Percentiles rank a stretch among this genome's conserved stretches.
Evolutionary conservation across 176 grass and related monocot genomes (phyloP).

Genomic region (Eleusine indica): DNA sequence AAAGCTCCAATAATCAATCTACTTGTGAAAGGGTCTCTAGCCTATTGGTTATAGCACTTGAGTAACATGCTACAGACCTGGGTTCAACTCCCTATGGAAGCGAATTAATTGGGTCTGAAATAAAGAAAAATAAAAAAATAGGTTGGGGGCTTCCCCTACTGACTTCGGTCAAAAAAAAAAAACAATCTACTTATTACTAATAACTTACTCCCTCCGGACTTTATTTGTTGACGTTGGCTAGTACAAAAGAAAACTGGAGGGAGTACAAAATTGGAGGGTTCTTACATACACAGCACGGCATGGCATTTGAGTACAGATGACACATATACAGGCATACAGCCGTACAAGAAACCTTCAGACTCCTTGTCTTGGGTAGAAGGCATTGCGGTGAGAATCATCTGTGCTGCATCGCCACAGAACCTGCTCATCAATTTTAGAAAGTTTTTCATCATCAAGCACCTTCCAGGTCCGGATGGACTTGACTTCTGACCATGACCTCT

Average conservation of each 20-base stretch:
- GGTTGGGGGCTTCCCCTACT: too few species aligned
- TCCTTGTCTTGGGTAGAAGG: not conserved
- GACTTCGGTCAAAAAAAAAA: too few species aligned
- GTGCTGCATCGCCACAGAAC: constrained; percentile 57
- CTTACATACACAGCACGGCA: constrained; percentile 19
- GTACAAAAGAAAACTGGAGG: too few species aligned
- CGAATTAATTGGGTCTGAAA: too few species aligned
- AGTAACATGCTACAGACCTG: too few species aligned
- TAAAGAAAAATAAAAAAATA: too few species aligned
- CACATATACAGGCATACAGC: constrained; percentile 13
- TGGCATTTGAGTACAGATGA: not conserved
- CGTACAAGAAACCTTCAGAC: not conserved
- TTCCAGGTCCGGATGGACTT: constrained; percentile 79
- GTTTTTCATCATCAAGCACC: constrained; percentile 64
- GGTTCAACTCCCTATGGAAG: too few species aligned
- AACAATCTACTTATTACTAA: not conserved
- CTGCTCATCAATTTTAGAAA: constrained; percentile 81
- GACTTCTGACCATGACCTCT: constrained; percentile 59
- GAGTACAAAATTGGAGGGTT: constrained; percentile 1
- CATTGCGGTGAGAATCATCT: constrained; percentile 9
- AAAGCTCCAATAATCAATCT: constrained; percentile 17
- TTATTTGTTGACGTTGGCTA: too few species aligned
- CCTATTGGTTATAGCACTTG: too few species aligned
- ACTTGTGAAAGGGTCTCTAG: too few species aligned
- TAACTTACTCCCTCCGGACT: too few species aligned